Percentiles rank a stretch among this genome's conserved stretches.
phyloP scores from a whole-genome alignment of 805 yeast species.

The Pichia sporocuriosa region DNA sequence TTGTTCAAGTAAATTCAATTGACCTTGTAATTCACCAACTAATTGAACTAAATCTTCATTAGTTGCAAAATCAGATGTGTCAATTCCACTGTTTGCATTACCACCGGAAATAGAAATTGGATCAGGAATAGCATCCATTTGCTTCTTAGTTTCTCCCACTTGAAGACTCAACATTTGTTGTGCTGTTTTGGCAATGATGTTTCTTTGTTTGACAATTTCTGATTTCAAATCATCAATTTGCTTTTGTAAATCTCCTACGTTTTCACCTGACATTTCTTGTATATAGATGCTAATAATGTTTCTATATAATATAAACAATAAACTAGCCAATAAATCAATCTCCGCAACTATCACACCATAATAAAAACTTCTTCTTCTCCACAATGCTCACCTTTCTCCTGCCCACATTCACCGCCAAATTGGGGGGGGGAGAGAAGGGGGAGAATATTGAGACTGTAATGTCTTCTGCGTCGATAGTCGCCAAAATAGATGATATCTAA shows the following conservation, averaged over 20 bases:
- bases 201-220: conserved; percentile 45
- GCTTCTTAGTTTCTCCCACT: conserved; percentile 40
- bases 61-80: conserved; percentile 56
- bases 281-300: too few species aligned
- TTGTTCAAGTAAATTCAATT: conserved; percentile 72
- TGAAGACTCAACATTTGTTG: conserved; percentile 68
- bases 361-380: too few species aligned
- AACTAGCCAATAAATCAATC: too few species aligned
- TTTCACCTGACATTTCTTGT: neutral
- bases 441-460: too few species aligned
- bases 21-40: conserved; percentile 87
- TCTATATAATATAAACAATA: too few species aligned
- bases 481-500: too few species aligned
- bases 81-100: conserved; percentile 19
- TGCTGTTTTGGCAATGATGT: conserved; percentile 69
- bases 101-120: conserved; percentile 12
- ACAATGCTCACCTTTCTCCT: neutral
- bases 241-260: conserved; percentile 1
- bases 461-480: too few species aligned
- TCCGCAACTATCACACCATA: too few species aligned
- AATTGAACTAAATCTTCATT: conserved; percentile 81
- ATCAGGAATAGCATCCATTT: conserved; percentile 19
- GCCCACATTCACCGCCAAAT: neutral
- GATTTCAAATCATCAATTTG: conserved; percentile 46
- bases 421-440: neutral